Evolutionary conservation across 1,284 basidiomycete genomes (phyloP), one percentile per base, ranked within the genome.

Genomic region (Puccinia triticina): DNA sequence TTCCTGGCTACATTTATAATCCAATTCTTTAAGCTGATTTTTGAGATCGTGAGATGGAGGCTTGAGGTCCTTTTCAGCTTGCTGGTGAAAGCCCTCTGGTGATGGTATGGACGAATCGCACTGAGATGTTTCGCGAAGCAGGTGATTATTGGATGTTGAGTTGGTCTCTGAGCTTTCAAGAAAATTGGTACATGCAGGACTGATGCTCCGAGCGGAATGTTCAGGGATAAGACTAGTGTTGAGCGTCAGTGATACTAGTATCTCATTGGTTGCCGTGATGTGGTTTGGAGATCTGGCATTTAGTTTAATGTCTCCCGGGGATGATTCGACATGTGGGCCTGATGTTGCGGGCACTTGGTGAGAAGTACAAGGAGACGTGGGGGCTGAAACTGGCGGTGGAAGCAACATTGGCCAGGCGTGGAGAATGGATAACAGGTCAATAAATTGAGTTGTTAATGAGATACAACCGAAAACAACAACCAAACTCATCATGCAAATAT

Each of bases 1-100:
- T 40, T 66, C 75, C 61, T 77, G 55, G 29, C 59, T 77, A 16
- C 61, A 37, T 48, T 66, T 59, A 32, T 50, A 77, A 21, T 61
- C 57, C 1, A 77, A 46, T 64, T 59, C 46, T 46, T 59, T 66
- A 7, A 77, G 61, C 23, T 77, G 71, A 53, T 73, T 29, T 73
- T 50, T 48, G 16, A 73, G 32, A n/a, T 73, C 48, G 23, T 50
- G 46, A 46, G 57, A 43, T 23, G 46, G 11, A 46, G 46, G 46
- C 29, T 77, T 66, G 40, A 66, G 55, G n/a, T n/a, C n/a, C n/a
- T n/a, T n/a, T n/a, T n/a, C n/a, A n/a, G n/a, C n/a, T n/a, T n/a
- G n/a, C n/a, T n/a, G n/a, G n/a, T n/a, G n/a, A n/a, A n/a, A n/a
- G n/a, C n/a, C n/a, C n/a, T n/a, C n/a, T n/a, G n/a, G n/a, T n/a